Base-by-base conservation (phyloP, 257 asterid genomes). In the Misopates orontium region DNA sequence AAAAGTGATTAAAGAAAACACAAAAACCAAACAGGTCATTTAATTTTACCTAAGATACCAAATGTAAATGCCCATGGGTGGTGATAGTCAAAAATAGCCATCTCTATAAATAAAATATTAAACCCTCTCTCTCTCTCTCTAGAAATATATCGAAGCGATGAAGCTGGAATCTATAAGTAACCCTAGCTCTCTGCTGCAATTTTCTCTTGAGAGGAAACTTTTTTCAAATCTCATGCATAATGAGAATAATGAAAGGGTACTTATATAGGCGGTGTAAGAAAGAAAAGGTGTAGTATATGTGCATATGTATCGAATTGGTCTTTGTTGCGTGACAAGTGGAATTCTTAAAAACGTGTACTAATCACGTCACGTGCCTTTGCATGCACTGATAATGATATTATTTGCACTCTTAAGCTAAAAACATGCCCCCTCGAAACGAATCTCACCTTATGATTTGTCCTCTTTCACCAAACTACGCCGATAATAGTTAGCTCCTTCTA, bases 291-390 rank as follows among this genome's bases (percentile, higher is more conserved):
- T 12, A 44, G n/a, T n/a, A n/a, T n/a, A 45, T 45, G 19, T 2
- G 18, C n/a, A n/a, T n/a, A n/a, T 10, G 60, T 48, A 59, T 51
- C 9, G 60, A 57, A 71, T n/a, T 59, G 84, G 78, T 78, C 52
- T 44, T 41, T 22, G 73, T 76, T 71, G 84, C 87, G 76, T 82
- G 87, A 82, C 78, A 60, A 42, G 77, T 76, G 77, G 79, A 67
- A 64, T 64, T 17, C 62, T 67, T 42, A 71, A 42, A n/a, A n/a
- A n/a, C n/a, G n/a, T n/a, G n/a, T n/a, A n/a, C n/a, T n/a, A n/a
- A n/a, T n/a, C n/a, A n/a, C n/a, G 64, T 77, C 83, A 80, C 83
- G 83, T 80, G 83, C 72, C 78, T n/a, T n/a, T n/a, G n/a, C n/a
- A n/a, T n/a, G n/a, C n/a, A n/a, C n/a, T n/a, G n/a, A n/a, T n/a